Evolutionary conservation across 2,329 filamentous ascomycete species (phyloP).

Genomic region (Alternaria brassicae): DNA sequence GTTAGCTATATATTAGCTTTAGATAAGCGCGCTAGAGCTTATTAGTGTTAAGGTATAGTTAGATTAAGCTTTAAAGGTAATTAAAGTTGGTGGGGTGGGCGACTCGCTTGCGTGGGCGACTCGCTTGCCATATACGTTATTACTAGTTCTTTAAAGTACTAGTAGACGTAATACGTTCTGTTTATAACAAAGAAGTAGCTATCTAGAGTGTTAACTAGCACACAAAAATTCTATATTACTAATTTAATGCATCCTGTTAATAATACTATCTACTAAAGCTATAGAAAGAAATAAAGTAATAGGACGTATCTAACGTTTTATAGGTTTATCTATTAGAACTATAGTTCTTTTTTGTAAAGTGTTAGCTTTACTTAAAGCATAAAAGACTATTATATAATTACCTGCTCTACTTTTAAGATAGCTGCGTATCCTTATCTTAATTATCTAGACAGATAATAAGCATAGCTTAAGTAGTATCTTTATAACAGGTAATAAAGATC

Average conservation of each 20-base stretch:
- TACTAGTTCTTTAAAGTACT: slow-evolving; percentile 6
- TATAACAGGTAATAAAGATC: not conserved
- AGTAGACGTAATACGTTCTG: not conserved
- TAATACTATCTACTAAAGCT: not conserved
- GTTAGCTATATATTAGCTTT: too few relatives aligned
- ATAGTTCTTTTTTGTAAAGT: not conserved
- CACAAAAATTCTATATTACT: not conserved
- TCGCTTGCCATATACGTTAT: too few relatives aligned
- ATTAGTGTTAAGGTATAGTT: too few relatives aligned
- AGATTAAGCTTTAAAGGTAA: too few relatives aligned
- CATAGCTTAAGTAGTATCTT: not conserved
- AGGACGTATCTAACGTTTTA: not conserved
- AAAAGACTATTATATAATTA: not conserved
- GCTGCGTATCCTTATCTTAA: not conserved
- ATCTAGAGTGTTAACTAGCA: not conserved
- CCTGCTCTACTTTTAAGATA: not conserved
- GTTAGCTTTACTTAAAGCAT: not conserved
- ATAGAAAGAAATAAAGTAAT: not conserved
- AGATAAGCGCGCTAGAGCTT: too few relatives aligned
- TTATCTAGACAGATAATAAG: not conserved
- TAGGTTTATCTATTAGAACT: not conserved
- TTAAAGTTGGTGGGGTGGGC: too few relatives aligned
- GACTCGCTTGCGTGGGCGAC: too few relatives aligned
- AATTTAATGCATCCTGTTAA: not conserved
- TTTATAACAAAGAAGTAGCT: slow-evolving; percentile 1